These are phyloP conservation scores for Globisporangium carolinianum DNA, from an alignment of 352 stramenopile species.

Conservation along the genomic window DNA sequence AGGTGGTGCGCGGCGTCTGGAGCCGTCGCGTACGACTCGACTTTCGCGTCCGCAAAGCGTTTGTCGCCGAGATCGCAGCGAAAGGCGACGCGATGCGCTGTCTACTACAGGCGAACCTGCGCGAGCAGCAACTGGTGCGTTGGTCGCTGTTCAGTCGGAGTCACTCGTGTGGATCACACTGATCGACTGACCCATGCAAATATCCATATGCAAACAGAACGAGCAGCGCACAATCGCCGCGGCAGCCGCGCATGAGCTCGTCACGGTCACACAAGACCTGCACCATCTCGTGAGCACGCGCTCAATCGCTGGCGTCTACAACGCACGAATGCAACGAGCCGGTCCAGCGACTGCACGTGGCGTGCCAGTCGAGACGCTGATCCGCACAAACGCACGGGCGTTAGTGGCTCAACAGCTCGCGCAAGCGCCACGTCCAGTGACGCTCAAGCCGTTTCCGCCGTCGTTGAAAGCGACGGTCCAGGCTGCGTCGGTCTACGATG, in stretches of 20 bases:
- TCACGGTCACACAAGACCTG: constrained; percentile 47
- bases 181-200: too few relatives aligned
- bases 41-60: too few relatives aligned
- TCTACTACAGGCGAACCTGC: too few relatives aligned
- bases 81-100: too few relatives aligned
- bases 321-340: constrained; percentile 32
- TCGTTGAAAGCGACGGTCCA: constrained; percentile 37
- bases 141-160: too few relatives aligned
- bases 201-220: constrained; percentile 10
- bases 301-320: constrained; percentile 51
- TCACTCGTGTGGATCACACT: too few relatives aligned
- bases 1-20: constrained; percentile 4
- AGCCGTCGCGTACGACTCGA: too few relatives aligned
- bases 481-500: too few relatives aligned
- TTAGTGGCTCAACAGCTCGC: constrained; percentile 13
- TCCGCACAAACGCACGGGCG: constrained; percentile 41
- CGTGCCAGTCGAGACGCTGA: constrained; percentile 36
- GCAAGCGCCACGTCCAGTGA: constrained; percentile 17
- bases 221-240: constrained; percentile 27
- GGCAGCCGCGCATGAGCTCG: constrained; percentile 34
- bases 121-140: too few relatives aligned
- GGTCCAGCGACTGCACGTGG: constrained; percentile 15
- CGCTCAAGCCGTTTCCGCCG: constrained; percentile 43
- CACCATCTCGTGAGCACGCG: constrained; percentile 60
- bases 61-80: too few relatives aligned